Evolutionary conservation across 371 early-diverging fungal genomes (phyloP), one percentile per base, ranked within the genome.

Genomic region (Actinomortierella wolfii): DNA sequence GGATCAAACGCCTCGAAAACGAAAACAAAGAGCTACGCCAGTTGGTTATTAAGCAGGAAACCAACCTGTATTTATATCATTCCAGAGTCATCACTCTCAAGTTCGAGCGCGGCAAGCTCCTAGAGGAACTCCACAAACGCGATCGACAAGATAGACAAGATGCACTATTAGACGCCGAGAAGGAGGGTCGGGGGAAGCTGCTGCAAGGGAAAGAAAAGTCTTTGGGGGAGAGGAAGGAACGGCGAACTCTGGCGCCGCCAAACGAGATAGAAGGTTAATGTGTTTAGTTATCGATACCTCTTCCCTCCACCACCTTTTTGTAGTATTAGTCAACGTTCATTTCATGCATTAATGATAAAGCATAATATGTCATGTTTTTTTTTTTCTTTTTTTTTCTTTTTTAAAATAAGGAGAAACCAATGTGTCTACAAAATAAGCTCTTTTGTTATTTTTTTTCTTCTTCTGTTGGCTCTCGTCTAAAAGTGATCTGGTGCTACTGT

Each of bases 401-500:
- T 49, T 18, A 45, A 34, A 34, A n/a, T n/a, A n/a, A n/a, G n/a
- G n/a, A n/a, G n/a, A n/a, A n/a, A n/a, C n/a, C n/a, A n/a, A n/a
- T n/a, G n/a, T n/a, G n/a, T n/a, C n/a, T n/a, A n/a, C n/a, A n/a
- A n/a, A n/a, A n/a, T n/a, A n/a, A n/a, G n/a, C n/a, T 34, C 11
- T 24, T 25, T 34, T 52, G 29, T 52, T 39, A 13, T 45, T 45
- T 14, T 4, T 28, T 25, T 28, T 59, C 21, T 58, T 40, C 17
- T 29, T 49, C 14, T 60, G 17, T 29, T 48, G 23, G 28, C 45
- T n/a, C 26, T 14, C 15, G 2, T 29, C 76, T 81, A 95, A 70
- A 95, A 92, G 63, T 89, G 87, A 58, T 92, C 92, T 11, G 86
- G 84, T 15, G 89, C 86, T 45, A 76, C 74, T 51, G 83, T 78